phyloP scores from a whole-genome alignment of 1,139 yeast species.

The Geotrichum citri-aurantii region DNA sequence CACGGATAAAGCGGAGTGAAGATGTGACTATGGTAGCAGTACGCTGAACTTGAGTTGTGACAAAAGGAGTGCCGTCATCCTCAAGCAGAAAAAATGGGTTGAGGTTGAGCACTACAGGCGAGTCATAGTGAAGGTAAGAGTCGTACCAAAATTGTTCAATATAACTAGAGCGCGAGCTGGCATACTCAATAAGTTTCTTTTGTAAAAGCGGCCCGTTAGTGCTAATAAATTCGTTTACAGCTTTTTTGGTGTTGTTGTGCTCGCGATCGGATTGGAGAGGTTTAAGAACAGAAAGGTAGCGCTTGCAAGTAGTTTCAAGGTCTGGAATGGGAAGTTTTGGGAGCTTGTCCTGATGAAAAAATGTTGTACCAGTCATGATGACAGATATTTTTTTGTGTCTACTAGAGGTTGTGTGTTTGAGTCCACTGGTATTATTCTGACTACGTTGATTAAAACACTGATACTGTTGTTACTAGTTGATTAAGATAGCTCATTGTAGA shows the following conservation, averaged over 20 bases:
- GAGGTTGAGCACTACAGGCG: conserved; percentile 76
- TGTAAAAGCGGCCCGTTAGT: conserved; percentile 59
- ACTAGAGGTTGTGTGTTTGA: no score
- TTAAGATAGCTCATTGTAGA: no score
- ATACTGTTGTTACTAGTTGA: no score
- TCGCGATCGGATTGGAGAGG: conserved; percentile 71
- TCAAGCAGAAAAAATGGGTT: conserved; percentile 84
- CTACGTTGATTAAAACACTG: no score
- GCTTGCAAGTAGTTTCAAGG: conserved; percentile 54
- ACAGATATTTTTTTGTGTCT: no score
- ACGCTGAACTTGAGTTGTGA: conserved; percentile 64
- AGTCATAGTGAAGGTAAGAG: conserved; percentile 77
- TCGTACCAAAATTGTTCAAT: conserved; percentile 94
- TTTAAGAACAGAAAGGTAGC: conserved; percentile 58
- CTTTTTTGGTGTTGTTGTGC: conserved; percentile 52
- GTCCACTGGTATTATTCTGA: no score
- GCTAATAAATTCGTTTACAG: conserved; percentile 54
- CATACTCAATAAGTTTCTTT: conserved; percentile 55
- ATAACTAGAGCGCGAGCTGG: conserved; percentile 62
- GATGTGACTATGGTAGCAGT: conserved; percentile 79
- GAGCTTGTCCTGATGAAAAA: conserved; percentile 50
- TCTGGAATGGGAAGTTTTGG: conserved; percentile 73
- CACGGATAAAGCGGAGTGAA: conserved; percentile 70
- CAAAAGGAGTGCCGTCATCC: conserved; percentile 82
- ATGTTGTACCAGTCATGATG: conserved; percentile 37